Percentiles rank a stretch among this genome's conserved stretches.
These are phyloP conservation scores for Alternaria incomplexa DNA, from an alignment of 2,329 filamentous ascomycete genomes.

Conservation along the genomic window DNA sequence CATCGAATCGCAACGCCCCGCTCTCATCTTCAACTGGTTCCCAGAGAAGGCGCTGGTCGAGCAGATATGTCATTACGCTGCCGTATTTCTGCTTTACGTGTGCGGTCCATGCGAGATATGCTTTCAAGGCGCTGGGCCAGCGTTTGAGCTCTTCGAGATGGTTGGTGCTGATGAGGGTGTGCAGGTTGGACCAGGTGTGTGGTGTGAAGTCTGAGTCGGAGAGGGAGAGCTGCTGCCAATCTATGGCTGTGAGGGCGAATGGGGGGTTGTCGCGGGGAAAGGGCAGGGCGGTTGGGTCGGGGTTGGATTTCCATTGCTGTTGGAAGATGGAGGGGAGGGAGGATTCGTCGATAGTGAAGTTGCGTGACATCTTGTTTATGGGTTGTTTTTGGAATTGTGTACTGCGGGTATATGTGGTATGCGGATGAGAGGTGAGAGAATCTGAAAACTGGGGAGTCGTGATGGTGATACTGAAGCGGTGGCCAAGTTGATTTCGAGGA, in stretches of 20 bases:
- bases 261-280: conserved; percentile 43
- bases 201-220: conserved; percentile 41
- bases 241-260: conserved; percentile 44
- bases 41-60: conserved; percentile 63
- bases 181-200: conserved; percentile 45
- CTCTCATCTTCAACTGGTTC: conserved; percentile 21
- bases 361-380: conserved; percentile 15
- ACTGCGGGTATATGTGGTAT: not conserved
- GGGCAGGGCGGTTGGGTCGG: conserved; percentile 43
- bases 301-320: conserved; percentile 35
- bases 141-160: conserved; percentile 64
- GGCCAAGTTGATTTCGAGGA: not conserved
- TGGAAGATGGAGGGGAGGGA: conserved; percentile 42
- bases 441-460: not conserved
- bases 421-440: not conserved
- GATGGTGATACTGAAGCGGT: not conserved
- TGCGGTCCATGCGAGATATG: conserved; percentile 65
- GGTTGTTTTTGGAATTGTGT: not conserved
- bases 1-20: conserved; percentile 45
- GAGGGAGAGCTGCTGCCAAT: conserved; percentile 43
- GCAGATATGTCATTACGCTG: conserved; percentile 63
- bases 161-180: conserved; percentile 51
- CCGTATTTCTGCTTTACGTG: conserved; percentile 63
- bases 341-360: conserved; percentile 23
- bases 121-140: conserved; percentile 63